Evolutionary conservation across 306 rosid species (phyloP).

Genomic region (Fagus sylvatica): DNA sequence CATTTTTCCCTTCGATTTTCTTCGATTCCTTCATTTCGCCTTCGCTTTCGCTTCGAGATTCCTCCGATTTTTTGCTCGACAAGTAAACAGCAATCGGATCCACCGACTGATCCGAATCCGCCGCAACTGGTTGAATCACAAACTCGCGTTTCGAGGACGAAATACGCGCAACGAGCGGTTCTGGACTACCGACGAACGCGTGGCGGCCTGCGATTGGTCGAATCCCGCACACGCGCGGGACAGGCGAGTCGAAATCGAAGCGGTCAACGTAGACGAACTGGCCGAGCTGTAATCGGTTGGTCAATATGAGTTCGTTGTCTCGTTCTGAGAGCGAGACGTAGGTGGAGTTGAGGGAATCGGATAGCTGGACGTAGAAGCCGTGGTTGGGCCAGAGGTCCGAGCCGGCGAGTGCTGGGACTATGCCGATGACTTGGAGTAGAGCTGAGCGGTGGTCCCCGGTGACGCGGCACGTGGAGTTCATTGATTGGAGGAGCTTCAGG

Average conservation of each 20-base stretch:
- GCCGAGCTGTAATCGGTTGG: conserved; percentile 85
- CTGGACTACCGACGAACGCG: conserved; percentile 68
- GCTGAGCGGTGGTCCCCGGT: conserved; percentile 99
- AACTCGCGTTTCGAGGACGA: conserved; percentile 59
- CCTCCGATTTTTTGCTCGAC: conserved; percentile 40
- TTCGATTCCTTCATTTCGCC: conserved; percentile 9
- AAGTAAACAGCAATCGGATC: conserved; percentile 67
- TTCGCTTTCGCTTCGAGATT: conserved; percentile 1
- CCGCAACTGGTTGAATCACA: conserved; percentile 67
- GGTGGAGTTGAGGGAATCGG: conserved; percentile 91
- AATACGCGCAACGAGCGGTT: conserved; percentile 65
- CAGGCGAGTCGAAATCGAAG: conserved; percentile 67
- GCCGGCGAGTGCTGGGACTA: conserved; percentile 86
- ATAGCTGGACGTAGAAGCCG: conserved; percentile 89
- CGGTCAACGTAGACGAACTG: conserved; percentile 86
- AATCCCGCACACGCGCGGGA: conserved; percentile 63
- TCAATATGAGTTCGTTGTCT: conserved; percentile 79
- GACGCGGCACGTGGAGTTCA: conserved; percentile 79
- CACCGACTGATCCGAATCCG: conserved; percentile 59
- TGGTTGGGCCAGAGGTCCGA: conserved; percentile 86
- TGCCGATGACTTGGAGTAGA: conserved; percentile 87
- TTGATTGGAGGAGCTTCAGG: conserved; percentile 74
- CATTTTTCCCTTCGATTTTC: conserved; percentile 22
- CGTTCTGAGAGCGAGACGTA: conserved; percentile 81
- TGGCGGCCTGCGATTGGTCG: conserved; percentile 88